These are phyloP conservation scores for Entomortierella lignicola DNA, from an alignment of 192 early-diverging fungal genomes.

Conservation along the genomic window DNA sequence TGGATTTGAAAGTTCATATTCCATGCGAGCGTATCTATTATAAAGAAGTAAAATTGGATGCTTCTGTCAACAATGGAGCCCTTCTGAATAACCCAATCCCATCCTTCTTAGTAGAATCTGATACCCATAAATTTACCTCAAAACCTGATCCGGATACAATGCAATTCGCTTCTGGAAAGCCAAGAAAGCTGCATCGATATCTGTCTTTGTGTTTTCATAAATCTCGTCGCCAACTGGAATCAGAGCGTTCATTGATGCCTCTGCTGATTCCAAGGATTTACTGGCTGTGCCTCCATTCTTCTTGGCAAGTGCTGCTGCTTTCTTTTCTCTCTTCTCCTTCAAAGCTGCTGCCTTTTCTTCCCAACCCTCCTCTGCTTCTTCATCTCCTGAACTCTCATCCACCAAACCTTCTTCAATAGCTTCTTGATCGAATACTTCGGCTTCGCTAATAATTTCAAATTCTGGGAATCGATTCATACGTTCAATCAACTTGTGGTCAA, in stretches of 20 bases:
- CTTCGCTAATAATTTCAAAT: conserved; percentile 75
- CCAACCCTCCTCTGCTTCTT: conserved; percentile 54
- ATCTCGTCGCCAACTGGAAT: conserved; percentile 68
- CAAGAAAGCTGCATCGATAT: conserved; percentile 92
- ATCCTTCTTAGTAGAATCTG: no score
- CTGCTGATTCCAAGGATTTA: conserved; percentile 30
- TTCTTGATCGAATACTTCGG: conserved; percentile 64
- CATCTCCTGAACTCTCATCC: conserved; percentile 49
- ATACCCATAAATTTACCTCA: conserved; percentile 69
- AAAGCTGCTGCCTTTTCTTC: conserved; percentile 38
- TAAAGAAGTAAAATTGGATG: neutral
- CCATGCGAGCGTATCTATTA: conserved; percentile 67
- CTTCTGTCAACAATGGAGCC: no score
- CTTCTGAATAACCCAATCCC: no score
- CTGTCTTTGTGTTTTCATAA: conserved; percentile 81
- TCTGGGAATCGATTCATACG: conserved; percentile 64
- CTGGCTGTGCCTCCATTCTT: conserved; percentile 32
- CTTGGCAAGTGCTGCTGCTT: conserved; percentile 25
- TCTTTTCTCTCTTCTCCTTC: conserved; percentile 39
- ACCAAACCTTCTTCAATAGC: conserved; percentile 61
- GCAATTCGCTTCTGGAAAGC: conserved; percentile 88
- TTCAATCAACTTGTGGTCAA: conserved; percentile 31
- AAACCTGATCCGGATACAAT: conserved; percentile 84
- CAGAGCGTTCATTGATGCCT: conserved; percentile 52
- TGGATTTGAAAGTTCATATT: conserved; percentile 63